These are phyloP conservation scores for Lactarius evosmus DNA, from an alignment of 768 basidiomycete species.

Conservation along the genomic window DNA sequence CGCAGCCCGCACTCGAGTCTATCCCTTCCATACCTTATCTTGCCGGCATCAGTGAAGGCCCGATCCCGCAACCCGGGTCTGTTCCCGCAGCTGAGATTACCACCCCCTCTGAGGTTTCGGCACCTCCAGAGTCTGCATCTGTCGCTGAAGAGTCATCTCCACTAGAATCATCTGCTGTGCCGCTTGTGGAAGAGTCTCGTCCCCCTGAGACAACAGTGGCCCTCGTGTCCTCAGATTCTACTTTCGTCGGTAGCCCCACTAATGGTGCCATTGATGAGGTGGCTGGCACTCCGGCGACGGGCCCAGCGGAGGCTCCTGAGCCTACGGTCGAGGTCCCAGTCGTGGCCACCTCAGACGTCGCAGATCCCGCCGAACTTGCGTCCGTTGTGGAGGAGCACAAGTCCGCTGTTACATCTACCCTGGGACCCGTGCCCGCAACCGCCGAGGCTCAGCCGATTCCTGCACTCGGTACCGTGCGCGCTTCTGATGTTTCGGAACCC, in stretches of 20 bases:
- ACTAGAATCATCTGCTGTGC: neutral
- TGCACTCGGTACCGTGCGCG: neutral
- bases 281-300: neutral
- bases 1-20: neutral
- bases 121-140: constrained; percentile 3
- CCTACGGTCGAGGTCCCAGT: neutral
- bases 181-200: neutral
- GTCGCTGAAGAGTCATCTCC: constrained; percentile 10
- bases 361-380: neutral
- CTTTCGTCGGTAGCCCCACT: neutral
- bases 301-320: neutral
- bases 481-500: neutral
- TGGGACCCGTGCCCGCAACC: neutral
- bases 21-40: neutral
- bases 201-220: neutral
- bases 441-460: neutral
- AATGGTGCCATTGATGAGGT: neutral
- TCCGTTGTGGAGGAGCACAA: neutral
- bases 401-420: neutral
- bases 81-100: constrained; percentile 15
- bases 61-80: constrained; percentile 34
- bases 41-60: constrained; percentile 11
- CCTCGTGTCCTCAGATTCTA: neutral
- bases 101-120: constrained; percentile 12
- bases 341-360: neutral